phyloP scores from a whole-genome alignment of 1,284 basidiomycete species.

The Xerocomus minutiporus region DNA sequence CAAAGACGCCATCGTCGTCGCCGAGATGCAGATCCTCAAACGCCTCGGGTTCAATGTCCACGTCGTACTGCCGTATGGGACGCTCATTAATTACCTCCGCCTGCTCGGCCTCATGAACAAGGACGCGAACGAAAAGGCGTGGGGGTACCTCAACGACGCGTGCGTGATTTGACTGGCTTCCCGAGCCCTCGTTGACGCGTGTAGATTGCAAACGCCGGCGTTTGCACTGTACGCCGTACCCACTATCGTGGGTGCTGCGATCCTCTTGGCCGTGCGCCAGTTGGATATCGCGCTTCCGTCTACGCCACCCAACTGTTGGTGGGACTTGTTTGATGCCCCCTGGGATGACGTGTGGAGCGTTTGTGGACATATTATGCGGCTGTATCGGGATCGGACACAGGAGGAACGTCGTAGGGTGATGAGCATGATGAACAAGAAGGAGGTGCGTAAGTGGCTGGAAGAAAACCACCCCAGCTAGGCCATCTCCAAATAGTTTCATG shows the following conservation, averaged over 20 bases:
- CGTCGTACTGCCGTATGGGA: constrained; percentile 89
- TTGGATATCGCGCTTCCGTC: constrained; percentile 70
- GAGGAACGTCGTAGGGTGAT: constrained; percentile 39
- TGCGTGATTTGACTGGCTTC: constrained; percentile 37
- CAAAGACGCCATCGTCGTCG: constrained; percentile 87
- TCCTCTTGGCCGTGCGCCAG: constrained; percentile 70
- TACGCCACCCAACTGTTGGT: constrained; percentile 69
- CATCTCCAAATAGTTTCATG: neutral
- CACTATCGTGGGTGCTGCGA: constrained; percentile 82
- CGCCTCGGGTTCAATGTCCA: constrained; percentile 85
- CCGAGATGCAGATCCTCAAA: constrained; percentile 98
- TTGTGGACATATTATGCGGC: constrained; percentile 72
- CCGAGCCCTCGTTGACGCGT: neutral
- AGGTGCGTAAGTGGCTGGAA: constrained; percentile 72
- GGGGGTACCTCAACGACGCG: constrained; percentile 92
- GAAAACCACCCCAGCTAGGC: constrained; percentile 31
- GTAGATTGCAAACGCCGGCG: constrained; percentile 86
- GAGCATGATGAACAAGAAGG: constrained; percentile 63
- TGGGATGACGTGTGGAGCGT: constrained; percentile 83
- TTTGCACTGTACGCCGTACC: constrained; percentile 86
- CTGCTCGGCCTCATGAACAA: constrained; percentile 77
- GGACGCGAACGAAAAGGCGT: constrained; percentile 72
- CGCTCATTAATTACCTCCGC: constrained; percentile 92
- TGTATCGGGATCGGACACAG: constrained; percentile 55
- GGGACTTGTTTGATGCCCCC: constrained; percentile 81